Percentiles rank a stretch among this genome's conserved stretches.
Conservation (phyloP, 1,284 basidiomycete genomes). For the Cutaneotrichosporon sp. region DNA sequence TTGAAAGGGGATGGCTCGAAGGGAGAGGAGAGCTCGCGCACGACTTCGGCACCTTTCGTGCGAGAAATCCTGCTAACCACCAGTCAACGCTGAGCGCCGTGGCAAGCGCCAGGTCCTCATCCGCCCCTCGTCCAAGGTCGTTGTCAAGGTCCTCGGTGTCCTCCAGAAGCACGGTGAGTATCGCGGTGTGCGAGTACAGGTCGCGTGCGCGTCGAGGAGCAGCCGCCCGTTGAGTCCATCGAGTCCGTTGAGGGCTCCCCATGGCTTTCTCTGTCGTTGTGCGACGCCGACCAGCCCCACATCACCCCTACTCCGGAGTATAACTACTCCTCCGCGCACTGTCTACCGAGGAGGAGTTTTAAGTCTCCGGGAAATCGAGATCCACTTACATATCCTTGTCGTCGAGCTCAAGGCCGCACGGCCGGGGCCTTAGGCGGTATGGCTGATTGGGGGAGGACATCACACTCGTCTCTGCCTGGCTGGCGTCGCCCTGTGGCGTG, state of each 20-base stretch:
- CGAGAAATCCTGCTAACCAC: no score
- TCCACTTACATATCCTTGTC: conserved; percentile 31
- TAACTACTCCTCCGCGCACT: conserved; percentile 48
- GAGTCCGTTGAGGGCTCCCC: not conserved
- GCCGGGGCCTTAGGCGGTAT: conserved; percentile 32
- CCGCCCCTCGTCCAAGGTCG: conserved; percentile 91
- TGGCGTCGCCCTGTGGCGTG: not conserved
- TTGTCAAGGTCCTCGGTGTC: conserved; percentile 90
- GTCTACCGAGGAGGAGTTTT: conserved; percentile 49
- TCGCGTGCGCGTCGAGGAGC: no score
- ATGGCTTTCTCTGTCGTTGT: conserved; percentile 16
- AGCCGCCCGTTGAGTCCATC: no score
- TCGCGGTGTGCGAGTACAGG: not conserved
- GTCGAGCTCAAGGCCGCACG: conserved; percentile 42
- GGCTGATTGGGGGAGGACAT: conserved; percentile 45
- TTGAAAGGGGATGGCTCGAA: no score
- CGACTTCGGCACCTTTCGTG: no score
- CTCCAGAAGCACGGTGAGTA: conserved; percentile 94
- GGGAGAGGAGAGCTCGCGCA: not conserved
- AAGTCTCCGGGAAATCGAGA: conserved; percentile 46
- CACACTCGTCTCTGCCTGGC: not conserved
- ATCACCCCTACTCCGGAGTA: conserved; percentile 37
- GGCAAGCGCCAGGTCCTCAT: conserved; percentile 97
- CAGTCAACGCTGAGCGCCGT: conserved; percentile 92
- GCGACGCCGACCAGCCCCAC: conserved; percentile 51